These are phyloP conservation scores for Aspergillus hancockii DNA, from an alignment of 495 filamentous ascomycete genomes.

Conservation along the genomic window DNA sequence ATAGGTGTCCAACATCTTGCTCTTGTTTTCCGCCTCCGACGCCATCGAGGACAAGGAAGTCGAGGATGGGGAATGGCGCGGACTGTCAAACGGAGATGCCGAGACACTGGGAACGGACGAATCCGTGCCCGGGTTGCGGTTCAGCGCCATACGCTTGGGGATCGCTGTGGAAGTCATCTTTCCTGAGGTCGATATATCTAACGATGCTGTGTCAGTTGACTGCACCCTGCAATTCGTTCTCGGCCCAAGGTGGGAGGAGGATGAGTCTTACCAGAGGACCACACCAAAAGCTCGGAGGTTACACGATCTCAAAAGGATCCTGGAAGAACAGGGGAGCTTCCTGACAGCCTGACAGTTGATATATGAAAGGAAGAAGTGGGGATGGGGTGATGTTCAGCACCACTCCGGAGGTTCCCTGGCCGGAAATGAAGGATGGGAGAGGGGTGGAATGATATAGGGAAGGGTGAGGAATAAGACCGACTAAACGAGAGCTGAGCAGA, in stretches of 20 bases:
- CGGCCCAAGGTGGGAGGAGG: not conserved
- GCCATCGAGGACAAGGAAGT: conserved; percentile 90
- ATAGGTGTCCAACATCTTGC: conserved; percentile 66
- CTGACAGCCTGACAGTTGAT: conserved; percentile 6
- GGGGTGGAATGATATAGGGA: conserved; percentile 11
- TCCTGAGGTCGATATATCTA: not conserved
- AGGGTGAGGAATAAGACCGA: conserved; percentile 1
- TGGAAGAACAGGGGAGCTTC: conserved; percentile 12
- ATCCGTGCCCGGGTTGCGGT: conserved; percentile 50
- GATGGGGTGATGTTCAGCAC: conserved; percentile 12
- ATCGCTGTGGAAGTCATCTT: conserved; percentile 61
- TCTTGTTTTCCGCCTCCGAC: conserved; percentile 50
- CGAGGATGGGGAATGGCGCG: conserved; percentile 75
- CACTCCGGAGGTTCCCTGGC: conserved; percentile 12
- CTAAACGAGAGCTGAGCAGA: conserved; percentile 13
- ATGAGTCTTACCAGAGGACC: conserved; percentile 12
- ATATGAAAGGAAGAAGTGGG: conserved; percentile 11
- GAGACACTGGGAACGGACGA: conserved; percentile 64
- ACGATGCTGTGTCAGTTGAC: not conserved
- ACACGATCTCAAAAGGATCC: conserved; percentile 7
- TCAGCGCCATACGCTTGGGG: conserved; percentile 54
- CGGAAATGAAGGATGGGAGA: conserved; percentile 5
- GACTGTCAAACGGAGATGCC: conserved; percentile 67
- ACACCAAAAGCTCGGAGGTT: not conserved
- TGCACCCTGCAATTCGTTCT: not conserved